These are phyloP conservation scores for Boletus insuetus DNA, from an alignment of 768 basidiomycete genomes.

Conservation along the genomic window DNA sequence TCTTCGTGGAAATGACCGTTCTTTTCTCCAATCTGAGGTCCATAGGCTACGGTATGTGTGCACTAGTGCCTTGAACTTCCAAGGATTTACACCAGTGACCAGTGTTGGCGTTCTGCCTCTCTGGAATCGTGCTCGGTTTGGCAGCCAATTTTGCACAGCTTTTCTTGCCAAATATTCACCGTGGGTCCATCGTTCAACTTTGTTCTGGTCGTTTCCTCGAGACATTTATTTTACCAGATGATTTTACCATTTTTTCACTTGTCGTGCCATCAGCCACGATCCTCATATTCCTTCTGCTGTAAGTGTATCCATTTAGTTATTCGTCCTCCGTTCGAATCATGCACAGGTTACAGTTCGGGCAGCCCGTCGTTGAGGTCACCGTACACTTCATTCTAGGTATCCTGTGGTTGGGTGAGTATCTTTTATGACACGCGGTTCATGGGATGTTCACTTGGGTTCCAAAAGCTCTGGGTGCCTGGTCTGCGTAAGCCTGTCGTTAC, in stretches of 20 bases:
- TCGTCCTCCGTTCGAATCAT: neutral
- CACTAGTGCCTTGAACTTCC: slow-evolving; percentile 1
- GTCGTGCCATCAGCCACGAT: slow-evolving; percentile 65
- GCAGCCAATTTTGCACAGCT: slow-evolving; percentile 62
- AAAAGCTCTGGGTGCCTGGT: slow-evolving; percentile 74
- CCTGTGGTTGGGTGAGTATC: slow-evolving; percentile 65
- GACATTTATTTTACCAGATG: slow-evolving; percentile 40
- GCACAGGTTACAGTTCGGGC: slow-evolving; percentile 64
- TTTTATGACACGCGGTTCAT: neutral
- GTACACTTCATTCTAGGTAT: slow-evolving; percentile 52
- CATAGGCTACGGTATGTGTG: slow-evolving; percentile 46
- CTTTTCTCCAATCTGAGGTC: slow-evolving; percentile 57
- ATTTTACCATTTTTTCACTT: slow-evolving; percentile 69
- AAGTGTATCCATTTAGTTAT: slow-evolving; percentile 14
- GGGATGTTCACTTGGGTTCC: slow-evolving; percentile 6
- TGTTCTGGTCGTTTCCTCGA: neutral
- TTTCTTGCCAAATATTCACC: slow-evolving; percentile 63
- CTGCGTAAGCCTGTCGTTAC: slow-evolving; percentile 46
- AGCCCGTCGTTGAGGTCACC: slow-evolving; percentile 60
- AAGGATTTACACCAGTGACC: slow-evolving; percentile 23
- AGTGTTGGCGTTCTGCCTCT: slow-evolving; percentile 40
- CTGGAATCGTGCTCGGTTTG: slow-evolving; percentile 61
- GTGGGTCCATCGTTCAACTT: slow-evolving; percentile 39
- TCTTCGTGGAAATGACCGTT: slow-evolving; percentile 47
- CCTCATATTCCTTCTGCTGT: slow-evolving; percentile 60